Base-by-base conservation (phyloP, 208 protist species). In the Trypanosoma rangeli region DNA sequence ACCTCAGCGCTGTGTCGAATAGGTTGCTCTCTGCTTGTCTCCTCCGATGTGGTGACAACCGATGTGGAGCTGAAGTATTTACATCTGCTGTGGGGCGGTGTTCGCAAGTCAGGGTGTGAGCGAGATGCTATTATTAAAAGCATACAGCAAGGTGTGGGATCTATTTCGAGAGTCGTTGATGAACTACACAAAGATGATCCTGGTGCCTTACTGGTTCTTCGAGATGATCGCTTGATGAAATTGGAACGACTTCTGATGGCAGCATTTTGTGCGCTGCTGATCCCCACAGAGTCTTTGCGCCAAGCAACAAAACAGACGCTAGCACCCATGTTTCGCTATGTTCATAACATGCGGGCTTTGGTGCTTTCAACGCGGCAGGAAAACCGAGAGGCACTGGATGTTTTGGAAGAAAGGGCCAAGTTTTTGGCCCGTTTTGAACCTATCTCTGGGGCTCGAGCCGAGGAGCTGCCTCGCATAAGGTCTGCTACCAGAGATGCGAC, bases 401-500 rank as follows among this genome's bases (percentile, higher is more conserved):
- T 83, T 69, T 60, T 96, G 42, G 89, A 90, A 35, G 63, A 77
- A 33, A 76, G 84, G 1, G 88, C 90, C 26, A 50, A 64, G 39
- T 93, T 97, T 70, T 76, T 97, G 9, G 74, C 84, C 8, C 83
- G 84, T 60, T 97, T 97, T 75, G 89, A 97, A 66, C 77, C 77
- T 46, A 84, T 85, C 64, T 81, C 72, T 44, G 33, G 53, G 13
- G 24, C 42, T n/a, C 58, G 63, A 49, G 55, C 63, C 28, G 42
- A 58, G 42, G 35, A 18, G n/a, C 5, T 22, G 37, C 49, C 64
- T 54, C 74, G 54, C 35, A 15, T 50, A 5, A 73, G 61, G 66
- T 2, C 18, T 54, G 52, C 33, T 42, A 56, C 28, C 16, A 78
- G 64, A 59, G 73, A 80, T 42, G 28, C 64, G 31, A 78, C 71